A percentile compares a stretch with the other conserved stretches of the same genome.
These are phyloP conservation scores for Solanum sejunctum DNA, from an alignment of 257 asterid species.

Conservation along the genomic window DNA sequence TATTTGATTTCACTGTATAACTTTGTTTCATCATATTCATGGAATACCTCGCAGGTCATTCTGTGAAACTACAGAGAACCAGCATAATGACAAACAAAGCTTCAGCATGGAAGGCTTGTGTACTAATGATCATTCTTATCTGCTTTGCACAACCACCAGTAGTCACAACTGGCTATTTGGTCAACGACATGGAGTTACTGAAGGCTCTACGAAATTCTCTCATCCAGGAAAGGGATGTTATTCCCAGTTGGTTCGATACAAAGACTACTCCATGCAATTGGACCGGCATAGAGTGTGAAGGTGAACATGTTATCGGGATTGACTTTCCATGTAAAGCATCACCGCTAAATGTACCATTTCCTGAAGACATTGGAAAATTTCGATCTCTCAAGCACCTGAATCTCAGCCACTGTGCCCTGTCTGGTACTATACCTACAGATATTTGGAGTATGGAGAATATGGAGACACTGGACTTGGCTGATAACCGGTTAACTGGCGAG, in stretches of 20 bases:
- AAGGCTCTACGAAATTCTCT: constrained; percentile 29
- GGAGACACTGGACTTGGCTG: constrained; percentile 44
- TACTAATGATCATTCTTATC: constrained; percentile 14
- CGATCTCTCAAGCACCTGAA: constrained; percentile 43
- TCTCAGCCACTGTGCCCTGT: constrained; percentile 44
- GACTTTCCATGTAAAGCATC: constrained; percentile 21
- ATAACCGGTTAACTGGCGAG: constrained; percentile 36
- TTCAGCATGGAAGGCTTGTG: neutral
- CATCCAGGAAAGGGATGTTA: constrained; percentile 4
- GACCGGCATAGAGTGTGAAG: constrained; percentile 53
- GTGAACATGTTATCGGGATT: constrained; percentile 19
- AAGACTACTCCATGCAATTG: constrained; percentile 44
- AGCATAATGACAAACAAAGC: constrained; percentile 1
- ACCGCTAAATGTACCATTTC: constrained; percentile 39
- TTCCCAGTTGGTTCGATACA: constrained; percentile 38
- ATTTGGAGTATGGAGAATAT: constrained; percentile 42
- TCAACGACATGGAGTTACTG: constrained; percentile 21
- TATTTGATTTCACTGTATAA: neutral
- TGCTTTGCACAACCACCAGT: constrained; percentile 5
- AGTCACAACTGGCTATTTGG: constrained; percentile 5
- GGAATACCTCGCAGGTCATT: neutral
- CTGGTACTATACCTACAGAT: constrained; percentile 32
- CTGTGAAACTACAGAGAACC: neutral
- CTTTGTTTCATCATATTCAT: neutral
- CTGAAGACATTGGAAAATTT: constrained; percentile 23